These are phyloP conservation scores for Ceriops tagal DNA, from an alignment of 345 rosid species.

Conservation along the genomic window DNA sequence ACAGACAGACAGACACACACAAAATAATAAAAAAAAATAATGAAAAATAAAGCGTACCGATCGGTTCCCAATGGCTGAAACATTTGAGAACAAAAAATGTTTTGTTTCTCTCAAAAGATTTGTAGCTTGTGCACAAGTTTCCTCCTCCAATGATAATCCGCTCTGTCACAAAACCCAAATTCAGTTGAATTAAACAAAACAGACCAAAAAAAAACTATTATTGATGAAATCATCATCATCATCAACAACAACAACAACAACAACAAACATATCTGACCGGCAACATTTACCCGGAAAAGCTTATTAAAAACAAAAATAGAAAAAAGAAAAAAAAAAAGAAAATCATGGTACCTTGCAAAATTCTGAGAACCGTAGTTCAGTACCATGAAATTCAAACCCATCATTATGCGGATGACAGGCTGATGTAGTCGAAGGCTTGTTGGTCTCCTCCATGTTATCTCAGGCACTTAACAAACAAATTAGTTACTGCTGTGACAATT, in stretches of 20 bases:
- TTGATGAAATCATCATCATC: no score
- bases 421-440: conserved; percentile 18
- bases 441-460: conserved; percentile 24
- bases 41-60: conserved; percentile 33
- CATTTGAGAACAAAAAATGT: conserved; percentile 48
- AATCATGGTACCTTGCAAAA: conserved; percentile 44
- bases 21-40: no score
- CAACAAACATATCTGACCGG: not conserved
- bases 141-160: conserved; percentile 54
- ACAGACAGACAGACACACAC: not conserved
- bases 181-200: not conserved
- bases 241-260: no score
- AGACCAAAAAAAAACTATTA: not conserved
- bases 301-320: not conserved
- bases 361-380: conserved; percentile 40
- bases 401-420: conserved; percentile 16
- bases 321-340: not conserved
- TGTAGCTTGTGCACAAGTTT: conserved; percentile 35
- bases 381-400: conserved; percentile 26
- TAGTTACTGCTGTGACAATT: no score
- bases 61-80: conserved; percentile 58
- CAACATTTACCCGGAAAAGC: not conserved
- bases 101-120: conserved; percentile 69
- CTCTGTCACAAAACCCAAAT: conserved; percentile 41
- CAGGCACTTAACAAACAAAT: no score